These are phyloP conservation scores for Arachnopeziza araneosa DNA, from an alignment of 2,329 filamentous ascomycete genomes.

Conservation along the genomic window DNA sequence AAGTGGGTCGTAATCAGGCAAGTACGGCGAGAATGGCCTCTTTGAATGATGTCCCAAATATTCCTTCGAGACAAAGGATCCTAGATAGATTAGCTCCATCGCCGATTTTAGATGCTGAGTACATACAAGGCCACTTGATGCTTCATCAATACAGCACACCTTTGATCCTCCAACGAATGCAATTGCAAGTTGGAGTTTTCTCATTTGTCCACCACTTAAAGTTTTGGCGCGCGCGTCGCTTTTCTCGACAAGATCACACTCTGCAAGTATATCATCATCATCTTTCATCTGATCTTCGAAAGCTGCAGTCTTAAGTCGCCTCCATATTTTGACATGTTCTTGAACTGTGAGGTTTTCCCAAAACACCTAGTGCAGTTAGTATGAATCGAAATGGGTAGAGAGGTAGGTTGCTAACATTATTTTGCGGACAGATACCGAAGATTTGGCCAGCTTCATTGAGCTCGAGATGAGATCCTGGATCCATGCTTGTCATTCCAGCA, in stretches of 20 bases:
- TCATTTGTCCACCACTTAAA: conserved; percentile 60
- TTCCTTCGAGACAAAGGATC: conserved; percentile 60
- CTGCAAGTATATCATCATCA: conserved; percentile 44
- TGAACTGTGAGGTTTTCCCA: conserved; percentile 59
- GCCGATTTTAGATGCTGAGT: not conserved
- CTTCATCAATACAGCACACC: conserved; percentile 61
- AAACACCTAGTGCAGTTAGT: conserved; percentile 40
- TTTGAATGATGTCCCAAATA: conserved; percentile 63
- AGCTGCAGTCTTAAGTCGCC: conserved; percentile 47
- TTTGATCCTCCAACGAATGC: conserved; percentile 62
- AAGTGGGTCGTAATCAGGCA: conserved; percentile 64
- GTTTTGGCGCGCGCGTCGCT: conserved; percentile 48
- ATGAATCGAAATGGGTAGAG: conserved; percentile 36
- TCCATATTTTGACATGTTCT: conserved; percentile 59
- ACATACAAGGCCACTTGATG: conserved; percentile 49
- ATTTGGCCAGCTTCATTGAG: conserved; percentile 23
- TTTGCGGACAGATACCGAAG: conserved; percentile 27
- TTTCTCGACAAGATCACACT: conserved; percentile 57
- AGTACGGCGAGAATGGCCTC: conserved; percentile 54
- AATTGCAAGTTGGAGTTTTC: conserved; percentile 62
- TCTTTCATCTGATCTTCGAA: conserved; percentile 39
- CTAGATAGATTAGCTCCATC: conserved; percentile 7
- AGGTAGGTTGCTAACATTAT: conserved; percentile 16
- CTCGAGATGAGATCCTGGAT: conserved; percentile 39
- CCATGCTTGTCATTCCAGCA: conserved; percentile 54